Percentiles rank a stretch among this genome's conserved stretches.
Evolutionary conservation across 352 stramenopile genomes (phyloP).

Genomic region (Globisporangium carolinianum): DNA sequence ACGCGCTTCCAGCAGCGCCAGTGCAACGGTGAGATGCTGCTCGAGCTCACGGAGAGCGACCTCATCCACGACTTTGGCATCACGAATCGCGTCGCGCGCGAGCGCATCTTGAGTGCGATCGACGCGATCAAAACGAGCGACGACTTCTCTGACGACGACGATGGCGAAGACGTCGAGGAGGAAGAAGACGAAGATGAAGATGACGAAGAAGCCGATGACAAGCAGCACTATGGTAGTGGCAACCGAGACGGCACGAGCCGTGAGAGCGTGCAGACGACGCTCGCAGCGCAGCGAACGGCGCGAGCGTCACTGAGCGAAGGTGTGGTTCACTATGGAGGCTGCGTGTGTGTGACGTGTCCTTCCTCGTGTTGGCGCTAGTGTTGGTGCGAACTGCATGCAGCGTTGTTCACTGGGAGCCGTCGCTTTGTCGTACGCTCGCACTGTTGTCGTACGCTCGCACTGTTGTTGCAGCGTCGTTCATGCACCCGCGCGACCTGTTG

Average conservation of each 20-base stretch:
- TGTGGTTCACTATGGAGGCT: background rate
- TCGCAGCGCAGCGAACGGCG: conserved; percentile 4
- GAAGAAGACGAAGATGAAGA: conserved; percentile 28
- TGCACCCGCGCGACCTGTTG: conserved; percentile 34
- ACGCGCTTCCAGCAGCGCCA: conserved; percentile 55
- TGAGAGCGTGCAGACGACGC: background rate
- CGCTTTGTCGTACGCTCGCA: too few relatives aligned
- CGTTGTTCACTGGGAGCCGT: too few relatives aligned
- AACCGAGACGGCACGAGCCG: too few relatives aligned
- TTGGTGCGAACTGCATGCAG: background rate
- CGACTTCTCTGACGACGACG: conserved; percentile 53
- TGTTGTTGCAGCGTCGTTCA: conserved; percentile 11
- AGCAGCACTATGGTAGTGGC: background rate
- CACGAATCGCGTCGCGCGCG: conserved; percentile 51
- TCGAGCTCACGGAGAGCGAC: conserved; percentile 65
- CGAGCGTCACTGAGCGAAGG: conserved; percentile 18
- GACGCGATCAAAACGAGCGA: conserved; percentile 72
- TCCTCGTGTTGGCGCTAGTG: background rate
- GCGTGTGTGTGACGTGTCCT: background rate
- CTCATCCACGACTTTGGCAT: conserved; percentile 75
- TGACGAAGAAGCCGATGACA: conserved; percentile 17
- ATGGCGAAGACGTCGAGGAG: conserved; percentile 35
- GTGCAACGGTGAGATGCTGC: conserved; percentile 63
- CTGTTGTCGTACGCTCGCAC: background rate
- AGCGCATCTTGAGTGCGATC: conserved; percentile 70